These are phyloP conservation scores for Blastocystis sp. DNA, from an alignment of 352 stramenopile genomes.

Conservation along the genomic window DNA sequence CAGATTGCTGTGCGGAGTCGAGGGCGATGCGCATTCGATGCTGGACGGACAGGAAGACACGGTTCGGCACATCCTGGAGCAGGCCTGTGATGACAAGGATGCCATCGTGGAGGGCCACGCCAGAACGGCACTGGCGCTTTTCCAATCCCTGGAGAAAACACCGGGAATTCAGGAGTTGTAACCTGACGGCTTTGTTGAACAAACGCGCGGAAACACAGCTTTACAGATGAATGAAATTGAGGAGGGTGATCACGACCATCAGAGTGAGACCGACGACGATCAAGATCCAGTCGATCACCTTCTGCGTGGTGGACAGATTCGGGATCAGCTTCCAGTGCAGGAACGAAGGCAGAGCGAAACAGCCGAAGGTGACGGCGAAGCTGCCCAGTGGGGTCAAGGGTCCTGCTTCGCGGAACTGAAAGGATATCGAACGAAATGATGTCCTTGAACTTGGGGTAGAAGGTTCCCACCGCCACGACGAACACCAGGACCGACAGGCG, in stretches of 20 bases:
- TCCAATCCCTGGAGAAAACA: neutral
- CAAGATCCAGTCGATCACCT: slow-evolving; percentile 37
- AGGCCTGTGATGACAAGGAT: neutral
- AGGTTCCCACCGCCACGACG: slow-evolving; percentile 39
- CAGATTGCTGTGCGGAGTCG: neutral
- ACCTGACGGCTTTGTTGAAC: neutral
- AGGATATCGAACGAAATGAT: slow-evolving; percentile 52
- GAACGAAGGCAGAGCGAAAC: slow-evolving; percentile 41
- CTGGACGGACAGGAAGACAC: neutral
- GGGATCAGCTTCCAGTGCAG: slow-evolving; percentile 44
- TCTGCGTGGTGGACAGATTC: slow-evolving; percentile 18
- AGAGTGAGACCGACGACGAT: slow-evolving; percentile 16
- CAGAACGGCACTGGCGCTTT: neutral
- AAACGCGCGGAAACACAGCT: neutral
- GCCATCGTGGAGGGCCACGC: slow-evolving; percentile 29
- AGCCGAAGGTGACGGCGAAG: slow-evolving; percentile 48
- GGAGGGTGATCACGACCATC: slow-evolving; percentile 30
- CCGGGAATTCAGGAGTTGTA: neutral
- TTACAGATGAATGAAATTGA: slow-evolving; percentile 42
- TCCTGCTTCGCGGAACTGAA: neutral
- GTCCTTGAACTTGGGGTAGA: slow-evolving; percentile 35
- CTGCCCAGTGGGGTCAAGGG: slow-evolving; percentile 18
- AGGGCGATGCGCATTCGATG: neutral
- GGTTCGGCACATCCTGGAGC: neutral
- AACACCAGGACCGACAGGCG: slow-evolving; percentile 1